Evolutionary conservation across 2,329 filamentous ascomycete genomes (phyloP).

Genomic region (Lasiodiplodia citricola): DNA sequence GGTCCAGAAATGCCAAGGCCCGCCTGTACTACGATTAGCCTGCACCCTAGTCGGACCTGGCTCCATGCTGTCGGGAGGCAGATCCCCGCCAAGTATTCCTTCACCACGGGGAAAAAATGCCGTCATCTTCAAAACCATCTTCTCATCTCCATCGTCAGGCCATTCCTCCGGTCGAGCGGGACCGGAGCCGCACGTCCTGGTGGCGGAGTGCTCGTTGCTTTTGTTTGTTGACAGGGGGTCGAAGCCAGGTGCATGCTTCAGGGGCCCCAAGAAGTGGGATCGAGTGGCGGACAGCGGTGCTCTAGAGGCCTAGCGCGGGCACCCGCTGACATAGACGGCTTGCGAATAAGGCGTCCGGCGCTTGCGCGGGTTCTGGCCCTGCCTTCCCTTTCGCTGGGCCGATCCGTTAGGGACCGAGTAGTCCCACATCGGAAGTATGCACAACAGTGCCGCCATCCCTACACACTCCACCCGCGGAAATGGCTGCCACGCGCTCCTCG

Average conservation of each 20-base stretch:
- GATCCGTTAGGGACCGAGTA: too few species aligned
- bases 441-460: not conserved
- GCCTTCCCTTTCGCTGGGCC: not conserved
- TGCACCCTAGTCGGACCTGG: not conserved
- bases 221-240: not conserved
- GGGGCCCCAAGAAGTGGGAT: not conserved
- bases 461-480: not conserved
- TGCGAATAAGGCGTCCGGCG: not conserved
- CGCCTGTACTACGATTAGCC: not conserved
- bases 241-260: not conserved
- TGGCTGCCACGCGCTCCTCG: not conserved
- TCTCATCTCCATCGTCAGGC: too few species aligned
- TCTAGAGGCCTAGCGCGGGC: not conserved
- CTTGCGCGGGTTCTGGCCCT: not conserved
- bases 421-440: not conserved
- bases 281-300: not conserved
- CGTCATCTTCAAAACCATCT: too few species aligned
- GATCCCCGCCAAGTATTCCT: not conserved
- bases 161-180: not conserved
- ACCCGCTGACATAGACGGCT: slow-evolving; percentile 7
- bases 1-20: not conserved
- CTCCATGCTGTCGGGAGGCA: too few species aligned
- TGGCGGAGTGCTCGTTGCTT: not conserved
- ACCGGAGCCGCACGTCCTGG: not conserved
- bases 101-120: not conserved